phyloP scores from a whole-genome alignment of 176 grass and related monocot species.

The Alopecurus myosuroides region DNA sequence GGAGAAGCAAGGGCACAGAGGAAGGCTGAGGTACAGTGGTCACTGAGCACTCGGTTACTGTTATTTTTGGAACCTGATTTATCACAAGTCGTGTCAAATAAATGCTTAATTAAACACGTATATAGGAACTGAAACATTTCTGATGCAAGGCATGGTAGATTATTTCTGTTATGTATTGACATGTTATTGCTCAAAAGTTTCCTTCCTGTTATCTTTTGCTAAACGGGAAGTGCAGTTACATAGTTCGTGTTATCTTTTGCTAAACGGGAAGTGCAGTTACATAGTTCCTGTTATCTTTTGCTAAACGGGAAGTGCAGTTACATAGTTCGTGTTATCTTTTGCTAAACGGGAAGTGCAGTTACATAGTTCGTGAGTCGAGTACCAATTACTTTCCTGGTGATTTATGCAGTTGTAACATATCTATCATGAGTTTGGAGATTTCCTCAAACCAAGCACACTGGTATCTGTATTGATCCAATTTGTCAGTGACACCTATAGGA shows the following conservation, averaged over 20 bases:
- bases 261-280: neutral
- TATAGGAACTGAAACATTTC: neutral
- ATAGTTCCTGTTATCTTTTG: neutral
- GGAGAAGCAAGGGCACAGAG: constrained; percentile 83
- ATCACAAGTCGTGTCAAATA: neutral
- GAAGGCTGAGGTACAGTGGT: constrained; percentile 64
- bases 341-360: too few species aligned
- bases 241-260: too few species aligned
- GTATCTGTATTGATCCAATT: neutral
- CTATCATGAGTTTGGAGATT: neutral
- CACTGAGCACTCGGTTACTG: neutral
- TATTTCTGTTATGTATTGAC: neutral
- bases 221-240: neutral
- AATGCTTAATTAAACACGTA: neutral
- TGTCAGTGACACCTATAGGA: neutral
- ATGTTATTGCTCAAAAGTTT: neutral
- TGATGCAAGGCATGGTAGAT: neutral
- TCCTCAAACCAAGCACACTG: neutral
- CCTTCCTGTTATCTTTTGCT: neutral
- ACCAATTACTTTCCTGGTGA: neutral
- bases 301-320: neutral
- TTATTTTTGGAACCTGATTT: neutral
- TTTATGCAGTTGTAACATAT: neutral
- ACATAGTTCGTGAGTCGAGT: too few species aligned
- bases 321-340: neutral